Evolutionary conservation across 768 basidiomycete genomes (phyloP), one percentile per base, ranked within the genome.

Genomic region (Trametes meyenii): DNA sequence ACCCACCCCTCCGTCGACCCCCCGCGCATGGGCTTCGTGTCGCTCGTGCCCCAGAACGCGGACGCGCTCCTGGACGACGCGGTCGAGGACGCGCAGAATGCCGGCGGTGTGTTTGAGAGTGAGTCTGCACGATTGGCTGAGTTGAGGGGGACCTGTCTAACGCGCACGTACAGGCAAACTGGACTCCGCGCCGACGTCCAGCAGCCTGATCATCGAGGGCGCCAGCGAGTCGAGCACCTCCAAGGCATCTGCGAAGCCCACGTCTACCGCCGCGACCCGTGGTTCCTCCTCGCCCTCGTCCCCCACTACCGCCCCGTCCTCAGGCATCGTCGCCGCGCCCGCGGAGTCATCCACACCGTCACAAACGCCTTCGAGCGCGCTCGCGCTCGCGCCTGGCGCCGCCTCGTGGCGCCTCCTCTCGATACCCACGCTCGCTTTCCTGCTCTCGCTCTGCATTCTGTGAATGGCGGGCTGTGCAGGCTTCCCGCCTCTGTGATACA

Each of bases 11-110:
- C 86, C 0, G 74, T 75, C 61, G 88, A 91, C 70, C 82, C 83
- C 0, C 87, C 90, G 1, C 82, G 84, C 13, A 83, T 92, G 46
- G 90, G 90, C 13, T 80, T 92, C 55, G 72, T 86, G 45, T 90
- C 89, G 24, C 89, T 86, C 0, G 86, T 92, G 1, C 86, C 89
- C 1, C 21, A 65, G 8, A 80, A 89, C 64, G 87, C 86, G 1
- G 75, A 69, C 3, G 75, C 77, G n/a, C 62, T 69, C 17, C 64
- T 83, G 12, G 69, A 74, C 39, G 68, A 71, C 2, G 81, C 75
- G 13, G 69, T 83, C 6, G 61, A 69, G 17, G 51, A 60, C 12
- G 82, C 75, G 10, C 59, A 62, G 52, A 46, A 65, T 29, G 54
- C 67, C 19, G 72, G 71, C 33, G 71, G 71, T 1, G 21, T 13